These are phyloP conservation scores for Hypsizygus marmoreus DNA, from an alignment of 768 basidiomycete genomes.

Conservation along the genomic window DNA sequence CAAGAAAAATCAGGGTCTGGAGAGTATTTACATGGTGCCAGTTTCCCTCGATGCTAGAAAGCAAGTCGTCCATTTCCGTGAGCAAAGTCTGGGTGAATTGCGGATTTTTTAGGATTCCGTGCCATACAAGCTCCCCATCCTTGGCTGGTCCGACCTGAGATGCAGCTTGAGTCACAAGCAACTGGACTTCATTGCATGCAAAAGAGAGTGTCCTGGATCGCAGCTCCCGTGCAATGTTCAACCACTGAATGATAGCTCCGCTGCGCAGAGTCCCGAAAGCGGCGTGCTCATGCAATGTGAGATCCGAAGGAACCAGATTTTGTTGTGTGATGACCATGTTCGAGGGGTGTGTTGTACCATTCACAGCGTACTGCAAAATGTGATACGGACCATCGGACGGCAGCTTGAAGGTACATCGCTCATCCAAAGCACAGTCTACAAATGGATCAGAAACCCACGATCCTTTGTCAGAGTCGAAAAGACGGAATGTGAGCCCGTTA, in stretches of 20 bases:
- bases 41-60: constrained; percentile 38
- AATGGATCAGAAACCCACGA: constrained; percentile 19
- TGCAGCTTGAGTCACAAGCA: constrained; percentile 43
- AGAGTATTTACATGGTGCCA: constrained; percentile 40
- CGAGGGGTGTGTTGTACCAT: constrained; percentile 36
- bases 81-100: constrained; percentile 40
- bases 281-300: constrained; percentile 47
- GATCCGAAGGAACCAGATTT: constrained; percentile 35
- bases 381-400: constrained; percentile 29
- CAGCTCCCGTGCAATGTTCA: constrained; percentile 49
- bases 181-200: constrained; percentile 39
- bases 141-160: constrained; percentile 42
- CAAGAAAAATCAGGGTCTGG: constrained; percentile 33
- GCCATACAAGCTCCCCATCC: constrained; percentile 34
- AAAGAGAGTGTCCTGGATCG: constrained; percentile 40
- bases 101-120: constrained; percentile 32
- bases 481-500: constrained; percentile 28
- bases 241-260: constrained; percentile 48
- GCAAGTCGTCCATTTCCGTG: constrained; percentile 32
- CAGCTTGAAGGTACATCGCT: constrained; percentile 31
- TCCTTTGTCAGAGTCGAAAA: constrained; percentile 25
- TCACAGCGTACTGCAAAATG: constrained; percentile 35
- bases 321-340: constrained; percentile 49
- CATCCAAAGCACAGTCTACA: constrained; percentile 12
- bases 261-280: constrained; percentile 48